Base-by-base conservation (phyloP, 352 stramenopile species). In the Elongisporangium anandrum region DNA sequence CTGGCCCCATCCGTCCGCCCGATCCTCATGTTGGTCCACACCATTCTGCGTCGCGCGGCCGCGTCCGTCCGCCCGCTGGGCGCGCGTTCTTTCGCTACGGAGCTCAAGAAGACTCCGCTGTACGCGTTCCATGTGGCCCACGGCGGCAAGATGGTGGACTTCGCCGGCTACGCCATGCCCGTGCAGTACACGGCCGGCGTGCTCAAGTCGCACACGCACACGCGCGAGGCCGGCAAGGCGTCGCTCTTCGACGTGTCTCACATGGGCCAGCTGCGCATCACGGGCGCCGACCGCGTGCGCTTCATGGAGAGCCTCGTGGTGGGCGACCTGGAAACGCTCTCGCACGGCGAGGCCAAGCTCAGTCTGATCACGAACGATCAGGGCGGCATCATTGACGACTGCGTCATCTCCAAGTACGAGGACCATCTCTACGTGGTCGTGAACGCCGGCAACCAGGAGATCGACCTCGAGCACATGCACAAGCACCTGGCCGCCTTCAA, bases 241-340 rank as follows among this genome's bases (percentile, higher is more conserved):
- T 95, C 88, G 56, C 77, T 99, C 21, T 99, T 99, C 75, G 97
- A 99, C 77, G 97, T 99, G 29, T 98, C 92, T 38, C 97, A 99
- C 82, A 99, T 99, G 97, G 97, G 97, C 34, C 97, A 99, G 77
- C 68, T 91, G 68, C 84, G 78, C 80, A 96, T 95, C 73, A 93
- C 72, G 76, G 97, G 97, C 50, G 87, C 87, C 21, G 97, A 99
- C 74, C 86, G 94, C n/a, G 85, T 91, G 10, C 67, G 76, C 23
- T 99, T 99, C 76, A 72, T 99, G 13, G 97, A 99, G 77, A 93
- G 78, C 55, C 74, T 98, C 24, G 94, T 99, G 7, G 96, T 99
- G 6, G 95, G 92, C 20, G 96, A 99, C 66, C 87, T 99, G 64
- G 76, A 74, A 52, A 79, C 85, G 34, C 67, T 99, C 7, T 60